Evolutionary conservation across 2,329 filamentous ascomycete genomes (phyloP), one percentile per base, ranked within the genome.

Genomic region (Coleophoma crateriformis): DNA sequence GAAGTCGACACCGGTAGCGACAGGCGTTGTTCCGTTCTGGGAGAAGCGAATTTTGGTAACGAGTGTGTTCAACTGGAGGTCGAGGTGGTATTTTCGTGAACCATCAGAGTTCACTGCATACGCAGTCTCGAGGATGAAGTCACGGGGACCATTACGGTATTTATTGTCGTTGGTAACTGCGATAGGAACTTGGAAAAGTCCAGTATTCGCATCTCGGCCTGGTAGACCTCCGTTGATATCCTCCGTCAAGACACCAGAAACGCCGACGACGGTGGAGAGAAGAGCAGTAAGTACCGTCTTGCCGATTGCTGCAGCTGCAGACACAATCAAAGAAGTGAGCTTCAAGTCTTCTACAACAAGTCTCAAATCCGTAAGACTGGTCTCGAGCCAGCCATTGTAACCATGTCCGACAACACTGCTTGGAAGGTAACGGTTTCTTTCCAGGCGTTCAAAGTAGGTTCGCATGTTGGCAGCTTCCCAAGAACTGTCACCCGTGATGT

Each of bases 1-100:
- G 46, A 67, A 74, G 45, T 75, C 66, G 8, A 74, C 65, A 3
- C 71, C 72, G 2, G 64, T 64, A 6, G 70, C 68, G 51, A 62
- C 60, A 19, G 55, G 54, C 19, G 52, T 50, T 40, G 48, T 48
- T 58, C 49, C 53, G 43, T 57, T 60, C 39, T 20, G 27, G 46
- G 39, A 62, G 56, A 72, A 71, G 46, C 62, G 58, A 47, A 73
- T 54, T 52, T 71, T 70, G 8, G 68, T 73, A 2, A 70, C 70
- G 15, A 73, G 47, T 3, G 54, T 52, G 38, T 55, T 50, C 13
- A 56, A 35, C 17, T 46, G 41, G 13, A 61, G 47, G 11, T 53
- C 54, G 11, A 61, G 47, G 7, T 49, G 44, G 40, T 61, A 61
- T 43, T 58, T 59, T 38, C 50, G 35, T 6, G 50, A 52, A 7